Percentiles rank a stretch among this genome's conserved stretches.
phyloP scores from a whole-genome alignment of 257 asterid species.

The Fraxinus cuspidata region DNA sequence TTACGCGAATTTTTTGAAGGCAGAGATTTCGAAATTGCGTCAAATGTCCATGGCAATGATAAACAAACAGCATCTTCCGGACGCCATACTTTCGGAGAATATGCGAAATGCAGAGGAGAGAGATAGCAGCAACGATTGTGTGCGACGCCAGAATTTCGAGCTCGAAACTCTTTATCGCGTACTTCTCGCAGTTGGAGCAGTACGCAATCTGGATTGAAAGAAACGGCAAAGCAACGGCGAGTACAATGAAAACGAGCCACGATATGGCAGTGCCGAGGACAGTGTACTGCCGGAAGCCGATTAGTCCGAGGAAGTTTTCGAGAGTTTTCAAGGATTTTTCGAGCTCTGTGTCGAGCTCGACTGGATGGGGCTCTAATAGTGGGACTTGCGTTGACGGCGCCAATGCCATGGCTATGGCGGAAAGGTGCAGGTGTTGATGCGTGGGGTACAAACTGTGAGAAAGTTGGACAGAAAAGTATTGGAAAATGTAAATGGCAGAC shows the following conservation, averaged over 20 bases:
- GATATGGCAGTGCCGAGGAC: constrained; percentile 43
- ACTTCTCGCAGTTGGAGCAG: constrained; percentile 59
- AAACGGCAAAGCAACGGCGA: constrained; percentile 60
- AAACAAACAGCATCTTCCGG: constrained; percentile 72
- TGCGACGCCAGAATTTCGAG: constrained; percentile 50
- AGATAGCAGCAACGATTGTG: constrained; percentile 61
- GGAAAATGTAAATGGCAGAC: too few relatives aligned
- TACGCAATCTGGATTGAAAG: constrained; percentile 32
- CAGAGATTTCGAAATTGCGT: constrained; percentile 59
- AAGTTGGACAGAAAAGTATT: too few relatives aligned
- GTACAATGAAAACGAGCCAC: constrained; percentile 57
- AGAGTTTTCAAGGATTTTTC: constrained; percentile 46
- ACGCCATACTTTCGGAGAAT: constrained; percentile 68
- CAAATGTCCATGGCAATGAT: constrained; percentile 59
- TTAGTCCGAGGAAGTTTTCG: constrained; percentile 49
- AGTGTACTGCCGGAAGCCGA: constrained; percentile 65
- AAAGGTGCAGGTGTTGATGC: not conserved
- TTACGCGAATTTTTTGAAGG: constrained; percentile 60
- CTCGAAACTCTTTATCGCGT: constrained; percentile 66
- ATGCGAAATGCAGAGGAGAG: constrained; percentile 67
- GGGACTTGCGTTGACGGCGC: constrained; percentile 33
- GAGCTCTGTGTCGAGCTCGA: constrained; percentile 39
- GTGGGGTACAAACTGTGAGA: not conserved
- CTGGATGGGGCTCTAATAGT: constrained; percentile 23
- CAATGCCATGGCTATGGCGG: not conserved